Conservation (phyloP, 495 filamentous ascomycete genomes). For the Hyaloscypha finlandica region DNA sequence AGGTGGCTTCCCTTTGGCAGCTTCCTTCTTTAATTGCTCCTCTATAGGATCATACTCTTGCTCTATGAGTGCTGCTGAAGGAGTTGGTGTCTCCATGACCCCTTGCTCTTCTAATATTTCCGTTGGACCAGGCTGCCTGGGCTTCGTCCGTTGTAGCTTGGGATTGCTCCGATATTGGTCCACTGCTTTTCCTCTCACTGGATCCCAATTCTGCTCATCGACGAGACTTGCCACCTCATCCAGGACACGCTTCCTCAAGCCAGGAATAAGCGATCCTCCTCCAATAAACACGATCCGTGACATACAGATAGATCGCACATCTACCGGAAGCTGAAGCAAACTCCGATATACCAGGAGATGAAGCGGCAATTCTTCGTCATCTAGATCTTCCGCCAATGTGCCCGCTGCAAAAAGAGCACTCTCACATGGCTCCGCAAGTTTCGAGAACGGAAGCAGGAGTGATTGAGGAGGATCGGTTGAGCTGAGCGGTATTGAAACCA, state of each 20-base stretch:
- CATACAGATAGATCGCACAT: conserved; percentile 84
- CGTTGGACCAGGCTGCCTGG: conserved; percentile 35
- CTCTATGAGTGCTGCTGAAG: conserved; percentile 42
- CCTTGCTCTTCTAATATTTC: conserved; percentile 27
- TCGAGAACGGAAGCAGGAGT: conserved; percentile 64
- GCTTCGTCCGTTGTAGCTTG: conserved; percentile 46
- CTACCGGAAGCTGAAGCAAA: conserved; percentile 75
- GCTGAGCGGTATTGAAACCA: conserved; percentile 48
- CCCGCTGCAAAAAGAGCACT: conserved; percentile 66
- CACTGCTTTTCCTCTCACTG: conserved; percentile 62
- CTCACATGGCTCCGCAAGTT: conserved; percentile 74
- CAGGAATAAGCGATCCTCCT: conserved; percentile 76
- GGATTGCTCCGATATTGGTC: conserved; percentile 56
- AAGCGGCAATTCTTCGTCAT: conserved; percentile 83
- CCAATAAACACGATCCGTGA: conserved; percentile 87
- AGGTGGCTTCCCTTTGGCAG: conserved; percentile 47
- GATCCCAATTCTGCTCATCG: conserved; percentile 72
- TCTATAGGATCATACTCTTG: conserved; percentile 65
- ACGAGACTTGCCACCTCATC: conserved; percentile 69
- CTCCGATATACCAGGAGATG: conserved; percentile 71
- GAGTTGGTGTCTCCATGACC: conserved; percentile 8
- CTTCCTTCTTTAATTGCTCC: conserved; percentile 56
- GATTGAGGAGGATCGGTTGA: conserved; percentile 48
- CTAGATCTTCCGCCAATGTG: conserved; percentile 55
- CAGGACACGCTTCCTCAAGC: conserved; percentile 77